phyloP scores from a whole-genome alignment of 176 grass and related monocot genomes.

The Hyparrhenia diplandra region DNA sequence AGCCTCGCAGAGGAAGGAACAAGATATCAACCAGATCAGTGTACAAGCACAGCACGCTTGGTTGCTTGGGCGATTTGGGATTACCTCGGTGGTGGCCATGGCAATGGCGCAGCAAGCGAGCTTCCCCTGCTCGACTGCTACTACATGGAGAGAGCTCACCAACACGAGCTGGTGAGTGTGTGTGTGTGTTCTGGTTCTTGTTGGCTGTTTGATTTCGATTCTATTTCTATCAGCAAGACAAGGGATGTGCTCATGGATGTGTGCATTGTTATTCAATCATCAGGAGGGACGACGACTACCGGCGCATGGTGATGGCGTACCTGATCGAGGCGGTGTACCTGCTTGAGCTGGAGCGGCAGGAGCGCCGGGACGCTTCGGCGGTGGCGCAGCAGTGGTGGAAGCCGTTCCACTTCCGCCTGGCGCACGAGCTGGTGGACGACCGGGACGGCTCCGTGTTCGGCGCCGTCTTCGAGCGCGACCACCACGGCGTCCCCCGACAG shows the following conservation, averaged over 20 bases:
- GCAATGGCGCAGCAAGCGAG: slow-evolving; percentile 39
- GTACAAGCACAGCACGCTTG: neutral
- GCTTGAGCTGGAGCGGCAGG: slow-evolving; percentile 84
- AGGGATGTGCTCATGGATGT: neutral
- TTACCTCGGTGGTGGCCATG: slow-evolving; percentile 26
- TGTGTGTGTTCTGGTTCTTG: neutral
- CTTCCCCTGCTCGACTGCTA: slow-evolving; percentile 36
- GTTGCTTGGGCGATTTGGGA: too few relatives aligned
- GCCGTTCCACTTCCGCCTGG: slow-evolving; percentile 86
- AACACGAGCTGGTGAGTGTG: slow-evolving; percentile 62
- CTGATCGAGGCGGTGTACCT: slow-evolving; percentile 91
- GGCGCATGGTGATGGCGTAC: slow-evolving; percentile 77
- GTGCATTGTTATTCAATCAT: neutral
- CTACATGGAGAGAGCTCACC: slow-evolving; percentile 55
- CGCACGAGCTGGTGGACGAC: slow-evolving; percentile 62
- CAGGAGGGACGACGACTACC: slow-evolving; percentile 86
- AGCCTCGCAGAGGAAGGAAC: neutral
- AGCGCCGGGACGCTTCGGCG: slow-evolving; percentile 39
- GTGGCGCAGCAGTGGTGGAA: slow-evolving; percentile 93
- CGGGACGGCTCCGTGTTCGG: slow-evolving; percentile 87
- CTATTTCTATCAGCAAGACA: neutral
- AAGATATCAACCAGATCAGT: neutral
- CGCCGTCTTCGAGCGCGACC: slow-evolving; percentile 77
- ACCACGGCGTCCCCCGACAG: neutral
- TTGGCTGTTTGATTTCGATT: neutral